phyloP scores from a whole-genome alignment of 805 yeast species.

The Lipomyces lipofer region DNA sequence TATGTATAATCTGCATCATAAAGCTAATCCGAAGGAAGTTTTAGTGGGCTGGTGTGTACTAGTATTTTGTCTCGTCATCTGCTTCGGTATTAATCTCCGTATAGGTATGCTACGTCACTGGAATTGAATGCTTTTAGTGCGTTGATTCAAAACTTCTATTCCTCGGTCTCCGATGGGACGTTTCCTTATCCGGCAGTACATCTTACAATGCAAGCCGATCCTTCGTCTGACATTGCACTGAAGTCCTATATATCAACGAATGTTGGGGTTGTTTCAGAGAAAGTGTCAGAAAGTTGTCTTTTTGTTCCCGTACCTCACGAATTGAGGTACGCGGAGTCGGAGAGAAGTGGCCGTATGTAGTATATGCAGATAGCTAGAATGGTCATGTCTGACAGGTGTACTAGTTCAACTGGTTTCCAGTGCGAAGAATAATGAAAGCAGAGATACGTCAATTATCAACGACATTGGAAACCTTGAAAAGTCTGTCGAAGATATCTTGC shows the following conservation, averaged over 20 bases:
- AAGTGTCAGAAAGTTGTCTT: conserved; percentile 49
- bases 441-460: conserved; percentile 39
- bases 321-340: conserved; percentile 58
- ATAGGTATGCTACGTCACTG: conserved; percentile 45
- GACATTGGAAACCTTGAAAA: conserved; percentile 40
- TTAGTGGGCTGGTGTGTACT: conserved; percentile 86
- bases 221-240: conserved; percentile 50
- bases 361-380: conserved; percentile 35
- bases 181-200: conserved; percentile 77
- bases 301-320: conserved; percentile 76
- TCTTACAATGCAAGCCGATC: conserved; percentile 65
- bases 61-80: background rate
- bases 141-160: conserved; percentile 77
- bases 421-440: conserved; percentile 39
- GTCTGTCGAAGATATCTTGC: conserved; percentile 42
- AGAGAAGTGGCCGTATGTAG: conserved; percentile 56
- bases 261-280: conserved; percentile 53
- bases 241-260: conserved; percentile 82
- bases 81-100: background rate
- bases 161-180: conserved; percentile 63
- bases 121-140: conserved; percentile 71
- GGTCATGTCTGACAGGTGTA: background rate
- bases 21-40: conserved; percentile 73
- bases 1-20: conserved; percentile 69
- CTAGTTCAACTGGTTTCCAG: conserved; percentile 40